Base-by-base conservation (phyloP, 1,284 basidiomycete genomes). In the Moesziomyces antarcticus region DNA sequence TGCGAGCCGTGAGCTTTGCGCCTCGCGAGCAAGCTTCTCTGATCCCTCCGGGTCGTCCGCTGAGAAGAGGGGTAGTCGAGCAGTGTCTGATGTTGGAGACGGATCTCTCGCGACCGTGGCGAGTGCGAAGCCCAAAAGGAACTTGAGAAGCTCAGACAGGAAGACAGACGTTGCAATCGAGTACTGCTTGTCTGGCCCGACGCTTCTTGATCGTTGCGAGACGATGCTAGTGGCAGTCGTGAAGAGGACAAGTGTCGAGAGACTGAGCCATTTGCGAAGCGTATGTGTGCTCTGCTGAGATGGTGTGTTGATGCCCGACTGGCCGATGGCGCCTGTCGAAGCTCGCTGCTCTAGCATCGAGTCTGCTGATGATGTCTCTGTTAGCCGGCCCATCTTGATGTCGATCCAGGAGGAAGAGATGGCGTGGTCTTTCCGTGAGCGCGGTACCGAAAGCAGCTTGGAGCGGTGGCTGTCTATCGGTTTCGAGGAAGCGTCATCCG, bases 221-320 rank as follows among this genome's bases (percentile, higher is more conserved):
- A 66, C 42, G 21, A 72, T 55, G 55, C 69, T 72, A 3, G 69
- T 72, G 6, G 55, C 53, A 6, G 69, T 66, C 3, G 69, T 72
- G 62, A 72, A 72, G 22, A 61, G 24, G 40, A 66, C 47, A 40
- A 72, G 55, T 9, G 61, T 27, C n/a, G 52, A 22, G 33, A 72
- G 35, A 22, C 69, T 72, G 5, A 42, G 20, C 69, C 69, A 72
- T 37, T 62, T 72, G 13, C 61, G 61, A 3, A 50, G 2, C 1
- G 41, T 16, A 18, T 57, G 50, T 8, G 43, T 20, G 1, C 50
- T 24, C 8, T 43, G 21, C 18, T 57, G 16, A 5, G 49, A 8
- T 14, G 33, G 48, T 21, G 40, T 25, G 7, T 8, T 45, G 30
- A 25, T 18, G 16, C 16, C 37, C 16, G 16, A 16, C 18, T 40